phyloP scores from a whole-genome alignment of 116 monocot genomes.

The Iris pallida region DNA sequence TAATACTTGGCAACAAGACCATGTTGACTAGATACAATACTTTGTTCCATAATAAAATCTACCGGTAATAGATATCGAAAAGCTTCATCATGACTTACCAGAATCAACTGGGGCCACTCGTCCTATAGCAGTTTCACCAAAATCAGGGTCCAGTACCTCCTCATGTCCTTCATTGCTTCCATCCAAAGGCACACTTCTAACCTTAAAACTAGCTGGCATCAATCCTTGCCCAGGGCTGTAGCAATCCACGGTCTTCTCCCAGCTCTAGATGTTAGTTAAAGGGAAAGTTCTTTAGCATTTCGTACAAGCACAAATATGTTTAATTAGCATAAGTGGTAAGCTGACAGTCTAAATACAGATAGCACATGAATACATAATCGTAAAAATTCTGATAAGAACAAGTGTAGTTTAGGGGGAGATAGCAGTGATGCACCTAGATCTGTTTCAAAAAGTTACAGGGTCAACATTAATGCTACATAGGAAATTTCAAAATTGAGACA shows the following conservation, averaged over 20 bases:
- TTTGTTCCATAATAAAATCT: too few species aligned
- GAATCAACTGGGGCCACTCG: conserved; percentile 54
- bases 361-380: background rate
- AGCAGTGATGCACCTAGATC: background rate
- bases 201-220: conserved; percentile 63
- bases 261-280: conserved; percentile 24
- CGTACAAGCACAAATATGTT: background rate
- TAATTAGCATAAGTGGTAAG: background rate
- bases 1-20: too few species aligned
- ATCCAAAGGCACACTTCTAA: conserved; percentile 30
- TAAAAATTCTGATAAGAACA: background rate
- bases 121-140: conserved; percentile 49
- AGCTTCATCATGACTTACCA: conserved; percentile 14
- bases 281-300: background rate
- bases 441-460: background rate
- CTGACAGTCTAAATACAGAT: background rate
- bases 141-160: conserved; percentile 39
- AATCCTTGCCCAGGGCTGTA: conserved; percentile 59
- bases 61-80: background rate
- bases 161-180: conserved; percentile 31
- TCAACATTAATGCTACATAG: too few species aligned
- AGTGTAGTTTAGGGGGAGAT: too few species aligned
- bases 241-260: conserved; percentile 61
- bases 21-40: background rate
- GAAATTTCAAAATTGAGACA: too few species aligned